phyloP scores from a whole-genome alignment of 495 filamentous ascomycete species.

The Penicillium lividum region DNA sequence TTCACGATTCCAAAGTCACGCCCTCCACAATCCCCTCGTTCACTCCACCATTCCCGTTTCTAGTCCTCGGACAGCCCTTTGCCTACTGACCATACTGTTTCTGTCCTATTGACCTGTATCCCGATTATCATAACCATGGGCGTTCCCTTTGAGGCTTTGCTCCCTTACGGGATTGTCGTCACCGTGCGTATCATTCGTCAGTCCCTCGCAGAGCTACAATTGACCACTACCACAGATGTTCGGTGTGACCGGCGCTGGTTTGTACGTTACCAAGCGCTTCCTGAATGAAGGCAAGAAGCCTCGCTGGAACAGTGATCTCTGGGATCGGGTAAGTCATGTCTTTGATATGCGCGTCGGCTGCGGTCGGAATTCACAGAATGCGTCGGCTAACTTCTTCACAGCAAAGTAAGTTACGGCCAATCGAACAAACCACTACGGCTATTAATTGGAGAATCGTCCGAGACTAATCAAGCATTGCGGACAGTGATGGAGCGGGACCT shows the following conservation, averaged over 20 bases:
- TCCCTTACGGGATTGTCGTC: slow-evolving; percentile 92
- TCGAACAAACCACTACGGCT: neutral
- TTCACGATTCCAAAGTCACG: slow-evolving; percentile 7
- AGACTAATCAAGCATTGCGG: slow-evolving; percentile 18
- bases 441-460: neutral
- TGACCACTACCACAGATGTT: slow-evolving; percentile 73
- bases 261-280: slow-evolving; percentile 71
- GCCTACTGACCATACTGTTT: slow-evolving; percentile 2
- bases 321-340: slow-evolving; percentile 76
- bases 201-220: slow-evolving; percentile 21
- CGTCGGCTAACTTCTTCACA: slow-evolving; percentile 48
- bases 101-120: slow-evolving; percentile 4
- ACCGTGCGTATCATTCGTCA: slow-evolving; percentile 58
- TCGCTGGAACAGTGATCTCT: slow-evolving; percentile 82
- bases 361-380: slow-evolving; percentile 25
- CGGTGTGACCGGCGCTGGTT: slow-evolving; percentile 72
- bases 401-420: slow-evolving; percentile 68
- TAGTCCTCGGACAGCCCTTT: slow-evolving; percentile 10
- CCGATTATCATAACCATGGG: slow-evolving; percentile 62
- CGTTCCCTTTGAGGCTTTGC: slow-evolving; percentile 91
- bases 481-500: slow-evolving; percentile 97
- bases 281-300: slow-evolving; percentile 86
- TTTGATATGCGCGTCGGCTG: slow-evolving; percentile 30
- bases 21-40: slow-evolving; percentile 31
- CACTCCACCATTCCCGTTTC: slow-evolving; percentile 18